These are phyloP conservation scores for Fusarium verrucosum DNA, from an alignment of 2,329 filamentous ascomycete species.

Conservation along the genomic window DNA sequence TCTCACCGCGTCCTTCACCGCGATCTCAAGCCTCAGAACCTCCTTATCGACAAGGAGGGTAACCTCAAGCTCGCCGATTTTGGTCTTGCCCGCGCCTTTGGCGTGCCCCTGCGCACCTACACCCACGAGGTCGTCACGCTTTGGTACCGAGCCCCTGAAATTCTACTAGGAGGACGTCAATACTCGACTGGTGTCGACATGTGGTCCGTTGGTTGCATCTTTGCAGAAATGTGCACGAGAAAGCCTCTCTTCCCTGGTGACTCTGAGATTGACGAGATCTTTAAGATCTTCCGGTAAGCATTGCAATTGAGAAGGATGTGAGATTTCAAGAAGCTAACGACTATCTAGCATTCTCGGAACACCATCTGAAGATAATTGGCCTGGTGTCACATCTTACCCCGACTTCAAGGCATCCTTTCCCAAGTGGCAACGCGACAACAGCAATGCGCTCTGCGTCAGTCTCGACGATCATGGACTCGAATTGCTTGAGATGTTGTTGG, in stretches of 20 bases:
- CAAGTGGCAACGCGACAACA: conserved; percentile 82
- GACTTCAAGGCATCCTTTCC: conserved; percentile 94
- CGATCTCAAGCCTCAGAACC: conserved; percentile 89
- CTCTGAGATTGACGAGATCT: conserved; percentile 66
- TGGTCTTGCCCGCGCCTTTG: conserved; percentile 87
- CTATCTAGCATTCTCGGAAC: conserved; percentile 76
- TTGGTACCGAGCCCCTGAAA: conserved; percentile 92
- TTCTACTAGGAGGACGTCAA: conserved; percentile 87
- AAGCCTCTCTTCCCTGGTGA: conserved; percentile 94
- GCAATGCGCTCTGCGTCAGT: conserved; percentile 71
- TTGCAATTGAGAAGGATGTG: not conserved
- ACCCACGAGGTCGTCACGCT: conserved; percentile 95
- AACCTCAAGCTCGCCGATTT: conserved; percentile 94
- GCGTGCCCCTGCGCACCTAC: conserved; percentile 89
- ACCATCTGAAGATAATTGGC: conserved; percentile 83
- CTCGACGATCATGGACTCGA: conserved; percentile 78
- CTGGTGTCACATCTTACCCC: conserved; percentile 91
- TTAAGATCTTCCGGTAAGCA: conserved; percentile 74
- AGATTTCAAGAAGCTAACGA: conserved; percentile 11
- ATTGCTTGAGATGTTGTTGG: conserved; percentile 74
- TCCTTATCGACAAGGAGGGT: conserved; percentile 85
- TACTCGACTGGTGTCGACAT: conserved; percentile 96
- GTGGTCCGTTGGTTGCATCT: conserved; percentile 95
- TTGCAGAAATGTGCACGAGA: conserved; percentile 94
- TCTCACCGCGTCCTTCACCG: conserved; percentile 87